Conservation (phyloP, 2,329 filamentous ascomycete genomes). For the Coleophoma crateriformis region DNA sequence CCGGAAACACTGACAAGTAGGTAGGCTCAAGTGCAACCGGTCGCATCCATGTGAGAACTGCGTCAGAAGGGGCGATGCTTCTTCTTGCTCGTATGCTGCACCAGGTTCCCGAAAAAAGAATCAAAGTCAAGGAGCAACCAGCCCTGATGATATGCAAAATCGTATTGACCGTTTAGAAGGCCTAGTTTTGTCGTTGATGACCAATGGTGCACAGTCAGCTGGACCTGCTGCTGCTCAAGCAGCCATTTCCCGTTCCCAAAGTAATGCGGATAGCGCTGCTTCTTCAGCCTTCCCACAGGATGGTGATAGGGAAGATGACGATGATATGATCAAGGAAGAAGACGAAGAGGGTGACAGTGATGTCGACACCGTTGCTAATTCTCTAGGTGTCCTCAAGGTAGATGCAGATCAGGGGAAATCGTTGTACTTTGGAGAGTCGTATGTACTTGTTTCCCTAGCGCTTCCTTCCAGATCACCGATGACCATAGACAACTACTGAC, state of each 20-base stretch:
- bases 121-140: slow-evolving; percentile 55
- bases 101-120: slow-evolving; percentile 67
- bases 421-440: slow-evolving; percentile 72
- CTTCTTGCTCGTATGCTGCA: slow-evolving; percentile 79
- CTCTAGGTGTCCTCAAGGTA: slow-evolving; percentile 77
- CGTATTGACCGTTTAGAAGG: slow-evolving; percentile 93
- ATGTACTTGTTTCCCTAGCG: too few relatives aligned
- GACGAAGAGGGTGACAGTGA: slow-evolving; percentile 60
- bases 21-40: slow-evolving; percentile 84
- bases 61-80: slow-evolving; percentile 76
- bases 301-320: slow-evolving; percentile 54
- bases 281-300: slow-evolving; percentile 18
- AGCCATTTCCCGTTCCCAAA: slow-evolving; percentile 35
- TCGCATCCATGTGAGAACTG: slow-evolving; percentile 91
- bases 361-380: slow-evolving; percentile 64
- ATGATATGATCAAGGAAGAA: slow-evolving; percentile 46
- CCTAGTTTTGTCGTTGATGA: slow-evolving; percentile 89
- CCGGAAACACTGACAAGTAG: neutral
- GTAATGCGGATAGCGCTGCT: slow-evolving; percentile 19
- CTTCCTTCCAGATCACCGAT: too few relatives aligned
- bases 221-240: slow-evolving; percentile 51
- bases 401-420: slow-evolving; percentile 70
- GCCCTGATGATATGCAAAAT: slow-evolving; percentile 95
- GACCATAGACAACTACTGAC: too few relatives aligned
- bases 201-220: slow-evolving; percentile 66